Base-by-base conservation (phyloP, 23 red algal genomes). In the Gracilaria vermiculophylla region DNA sequence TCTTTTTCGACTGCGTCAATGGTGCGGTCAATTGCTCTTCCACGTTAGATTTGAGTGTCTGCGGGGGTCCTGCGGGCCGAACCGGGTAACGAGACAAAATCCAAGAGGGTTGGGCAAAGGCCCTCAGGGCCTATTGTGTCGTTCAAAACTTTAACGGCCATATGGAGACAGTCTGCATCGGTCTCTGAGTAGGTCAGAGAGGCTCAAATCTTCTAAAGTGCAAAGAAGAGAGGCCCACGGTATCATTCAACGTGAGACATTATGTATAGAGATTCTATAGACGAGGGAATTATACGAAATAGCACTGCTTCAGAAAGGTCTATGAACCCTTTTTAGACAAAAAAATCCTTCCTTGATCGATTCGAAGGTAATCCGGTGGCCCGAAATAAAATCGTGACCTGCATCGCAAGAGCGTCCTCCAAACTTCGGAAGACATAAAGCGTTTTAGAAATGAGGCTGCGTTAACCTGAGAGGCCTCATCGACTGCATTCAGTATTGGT, bases 171-270 rank as follows among this genome's bases (percentile, higher is more conserved):
- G 56, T 84, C 80, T 40, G 15, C 54, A 55, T 79, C 1, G 44
- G 20, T 40, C 31, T 79, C 75, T 20, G 45, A 16, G 4, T 23
- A 25, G 27, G 44, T 11, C 3, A 79, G n/a, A 7, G 51, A 33
- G 3, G 55, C 14, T 27, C 58, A 48, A 23, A 52, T 17, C 37
- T 82, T 82, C 10, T 29, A 10, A 67, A 42, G 67, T 8, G 78
- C 78, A 11, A 39, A 5, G 45, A 5, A 17, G 0, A 86, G 24
- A 14, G 65, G 40, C 25, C 29, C 40, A 74, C 6, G 62, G 35
- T 86, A 86, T 23, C 61, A 4, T 45, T 86, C 41, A 15, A 86
- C 62, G 34, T 86, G 82, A 20, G 66, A 72, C 62, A 86, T 72
- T 8, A 65, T 86, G 35, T n/a, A 70, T 0, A 52, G 54, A 28